Evolutionary conservation across 306 rosid genomes (phyloP).

Genomic region (Trifolium subterraneum): DNA sequence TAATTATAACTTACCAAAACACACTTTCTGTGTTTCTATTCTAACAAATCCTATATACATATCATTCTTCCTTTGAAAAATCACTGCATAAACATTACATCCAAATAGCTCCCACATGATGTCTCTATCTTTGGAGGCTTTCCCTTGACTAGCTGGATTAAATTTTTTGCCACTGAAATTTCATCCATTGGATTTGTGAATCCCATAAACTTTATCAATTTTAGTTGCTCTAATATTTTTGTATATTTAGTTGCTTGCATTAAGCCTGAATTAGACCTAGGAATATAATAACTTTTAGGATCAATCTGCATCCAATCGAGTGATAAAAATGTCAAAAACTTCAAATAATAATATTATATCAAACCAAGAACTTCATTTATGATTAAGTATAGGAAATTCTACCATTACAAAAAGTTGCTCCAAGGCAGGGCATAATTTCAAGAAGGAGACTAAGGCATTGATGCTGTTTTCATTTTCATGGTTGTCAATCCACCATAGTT

Average conservation of each 20-base stretch:
- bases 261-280: slow-evolving; percentile 1
- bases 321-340: not conserved
- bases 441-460: slow-evolving; percentile 56
- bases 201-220: slow-evolving; percentile 55
- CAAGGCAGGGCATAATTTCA: slow-evolving; percentile 72
- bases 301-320: slow-evolving; percentile 56
- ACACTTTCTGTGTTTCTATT: no score
- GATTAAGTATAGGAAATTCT: slow-evolving; percentile 8
- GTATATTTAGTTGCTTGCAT: slow-evolving; percentile 34
- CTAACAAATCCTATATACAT: no score
- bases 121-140: slow-evolving; percentile 47
- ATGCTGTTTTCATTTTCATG: slow-evolving; percentile 47
- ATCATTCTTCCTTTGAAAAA: slow-evolving; percentile 27
- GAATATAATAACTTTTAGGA: slow-evolving; percentile 41
- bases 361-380: not conserved
- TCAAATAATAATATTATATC: slow-evolving; percentile 5
- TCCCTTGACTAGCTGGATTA: slow-evolving; percentile 42
- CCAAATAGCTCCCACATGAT: slow-evolving; percentile 48
- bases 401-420: slow-evolving; percentile 63
- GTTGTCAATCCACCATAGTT: slow-evolving; percentile 71
- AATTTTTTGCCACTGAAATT: slow-evolving; percentile 39
- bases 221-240: slow-evolving; percentile 50
- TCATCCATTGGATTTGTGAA: slow-evolving; percentile 49
- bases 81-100: slow-evolving; percentile 16
- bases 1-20: no score